phyloP scores from a whole-genome alignment of 2,329 filamentous ascomycete species.

The Trichophyton rubrum region DNA sequence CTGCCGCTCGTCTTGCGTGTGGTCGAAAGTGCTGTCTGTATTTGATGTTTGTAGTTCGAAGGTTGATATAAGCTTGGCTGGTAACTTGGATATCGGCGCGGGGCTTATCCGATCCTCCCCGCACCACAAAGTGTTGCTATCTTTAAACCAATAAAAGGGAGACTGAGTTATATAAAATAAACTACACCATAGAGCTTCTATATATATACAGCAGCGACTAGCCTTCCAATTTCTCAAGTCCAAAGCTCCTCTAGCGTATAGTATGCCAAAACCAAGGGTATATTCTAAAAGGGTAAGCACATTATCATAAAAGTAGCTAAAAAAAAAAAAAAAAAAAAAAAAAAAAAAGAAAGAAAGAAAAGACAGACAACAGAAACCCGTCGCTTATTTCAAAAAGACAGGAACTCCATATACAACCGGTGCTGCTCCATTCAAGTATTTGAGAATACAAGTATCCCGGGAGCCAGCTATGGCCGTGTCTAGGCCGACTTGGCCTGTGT shows the following conservation, averaged over 20 bases:
- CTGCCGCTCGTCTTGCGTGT: not conserved
- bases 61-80: not conserved
- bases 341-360: no score
- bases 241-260: not conserved
- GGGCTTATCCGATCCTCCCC: not conserved
- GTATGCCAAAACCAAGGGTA: not conserved
- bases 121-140: not conserved
- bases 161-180: not conserved
- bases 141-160: not conserved
- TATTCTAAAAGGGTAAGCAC: no score
- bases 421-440: conserved; percentile 85
- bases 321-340: not conserved
- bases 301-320: not conserved
- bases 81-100: not conserved
- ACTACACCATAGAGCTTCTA: not conserved
- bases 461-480: conserved; percentile 71
- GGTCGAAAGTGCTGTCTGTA: not conserved
- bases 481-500: not conserved
- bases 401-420: conserved; percentile 93
- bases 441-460: conserved; percentile 67
- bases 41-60: not conserved
- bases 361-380: not conserved
- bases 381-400: conserved; percentile 52
- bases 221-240: not conserved
- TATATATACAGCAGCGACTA: not conserved